Percentiles rank a stretch among this genome's conserved stretches.
Evolutionary conservation across 2,329 filamentous ascomycete species (phyloP).

Genomic region (Penicillium verrucosum): DNA sequence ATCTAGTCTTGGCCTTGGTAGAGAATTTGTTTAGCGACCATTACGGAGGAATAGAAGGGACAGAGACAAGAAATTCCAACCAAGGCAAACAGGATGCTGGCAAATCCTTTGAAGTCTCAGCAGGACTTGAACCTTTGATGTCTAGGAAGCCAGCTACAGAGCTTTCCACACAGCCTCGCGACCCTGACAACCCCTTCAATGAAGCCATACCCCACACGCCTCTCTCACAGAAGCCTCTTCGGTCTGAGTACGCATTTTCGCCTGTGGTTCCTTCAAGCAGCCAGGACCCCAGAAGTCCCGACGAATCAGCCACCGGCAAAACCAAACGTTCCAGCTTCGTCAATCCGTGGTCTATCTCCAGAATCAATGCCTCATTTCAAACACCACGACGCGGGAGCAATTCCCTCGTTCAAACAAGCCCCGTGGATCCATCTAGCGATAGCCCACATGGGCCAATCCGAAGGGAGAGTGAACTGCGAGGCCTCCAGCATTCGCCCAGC

Average conservation of each 20-base stretch:
- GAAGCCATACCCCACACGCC: background rate
- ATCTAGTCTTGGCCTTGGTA: conserved; percentile 43
- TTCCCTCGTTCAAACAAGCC: background rate
- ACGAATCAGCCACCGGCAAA: background rate
- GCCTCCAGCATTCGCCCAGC: background rate
- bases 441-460: background rate
- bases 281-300: background rate
- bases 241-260: background rate
- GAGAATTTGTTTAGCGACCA: conserved; percentile 44
- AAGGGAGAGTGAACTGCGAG: background rate
- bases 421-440: background rate
- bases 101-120: fast-evolving
- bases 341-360: conserved; percentile 18
- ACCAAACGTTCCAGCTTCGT: background rate
- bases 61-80: background rate
- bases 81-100: background rate
- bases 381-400: conserved; percentile 2
- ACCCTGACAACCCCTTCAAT: background rate
- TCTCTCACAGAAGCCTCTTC: background rate
- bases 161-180: background rate
- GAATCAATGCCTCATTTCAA: conserved; percentile 14
- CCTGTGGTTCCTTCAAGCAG: background rate
- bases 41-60: conserved; percentile 32
- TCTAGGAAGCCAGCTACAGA: conserved; percentile 2
- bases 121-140: conserved; percentile 15